Conservation (phyloP, 768 basidiomycete genomes). For the Tephrocybe sp. region DNA sequence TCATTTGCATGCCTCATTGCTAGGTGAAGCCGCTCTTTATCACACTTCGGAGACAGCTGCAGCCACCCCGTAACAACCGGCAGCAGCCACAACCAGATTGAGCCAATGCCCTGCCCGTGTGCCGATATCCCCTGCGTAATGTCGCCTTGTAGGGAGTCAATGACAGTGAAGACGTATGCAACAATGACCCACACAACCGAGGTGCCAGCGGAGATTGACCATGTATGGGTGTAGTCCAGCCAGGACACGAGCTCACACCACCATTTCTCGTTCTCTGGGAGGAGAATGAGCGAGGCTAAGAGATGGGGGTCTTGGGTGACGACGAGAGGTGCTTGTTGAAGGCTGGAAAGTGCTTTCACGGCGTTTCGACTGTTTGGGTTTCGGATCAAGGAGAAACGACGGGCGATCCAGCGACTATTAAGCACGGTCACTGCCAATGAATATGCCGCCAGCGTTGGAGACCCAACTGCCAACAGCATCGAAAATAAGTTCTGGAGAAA, state of each 20-base stretch:
- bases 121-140: slow-evolving; percentile 19
- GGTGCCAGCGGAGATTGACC: slow-evolving; percentile 38
- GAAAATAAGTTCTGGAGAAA: slow-evolving; percentile 34
- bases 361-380: slow-evolving; percentile 28
- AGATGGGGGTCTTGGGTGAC: slow-evolving; percentile 21
- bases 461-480: slow-evolving; percentile 38
- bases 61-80: slow-evolving; percentile 35
- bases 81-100: slow-evolving; percentile 39
- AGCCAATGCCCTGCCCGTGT: slow-evolving; percentile 38
- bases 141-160: slow-evolving; percentile 25
- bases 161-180: slow-evolving; percentile 36
- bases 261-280: slow-evolving; percentile 37
- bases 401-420: slow-evolving; percentile 33
- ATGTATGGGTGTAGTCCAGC: slow-evolving; percentile 37
- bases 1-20: slow-evolving; percentile 30
- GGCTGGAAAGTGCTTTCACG: slow-evolving; percentile 28
- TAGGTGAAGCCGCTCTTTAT: slow-evolving; percentile 27
- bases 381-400: slow-evolving; percentile 20
- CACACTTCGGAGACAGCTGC: slow-evolving; percentile 39
- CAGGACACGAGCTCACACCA: slow-evolving; percentile 31
- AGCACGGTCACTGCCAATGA: slow-evolving; percentile 32
- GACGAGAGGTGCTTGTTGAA: slow-evolving; percentile 41
- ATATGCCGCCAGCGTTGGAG: slow-evolving; percentile 40
- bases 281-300: slow-evolving; percentile 36
- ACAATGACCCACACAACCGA: slow-evolving; percentile 42